A percentile compares a stretch with the other conserved stretches of the same genome.
Evolutionary conservation across 495 filamentous ascomycete species (phyloP).

Genomic region (Sabuloglossum arenarium): DNA sequence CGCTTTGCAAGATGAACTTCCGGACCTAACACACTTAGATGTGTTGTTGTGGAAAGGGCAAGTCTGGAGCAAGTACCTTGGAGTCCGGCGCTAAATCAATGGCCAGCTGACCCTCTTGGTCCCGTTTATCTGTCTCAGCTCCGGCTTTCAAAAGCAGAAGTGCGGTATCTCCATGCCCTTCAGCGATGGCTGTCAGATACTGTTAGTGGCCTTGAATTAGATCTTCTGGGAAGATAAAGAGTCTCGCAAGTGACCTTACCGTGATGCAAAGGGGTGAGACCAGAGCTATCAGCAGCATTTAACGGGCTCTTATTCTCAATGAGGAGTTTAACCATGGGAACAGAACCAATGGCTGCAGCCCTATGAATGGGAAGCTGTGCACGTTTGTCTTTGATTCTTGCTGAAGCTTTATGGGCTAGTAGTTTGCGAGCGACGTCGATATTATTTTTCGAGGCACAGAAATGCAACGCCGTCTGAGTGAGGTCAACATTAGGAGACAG

Average conservation of each 20-base stretch:
- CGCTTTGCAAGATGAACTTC: constrained; percentile 57
- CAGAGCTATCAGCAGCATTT: constrained; percentile 68
- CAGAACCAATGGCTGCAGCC: constrained; percentile 72
- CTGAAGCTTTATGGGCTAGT: constrained; percentile 52
- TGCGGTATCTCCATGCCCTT: constrained; percentile 84
- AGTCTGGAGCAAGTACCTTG: constrained; percentile 25
- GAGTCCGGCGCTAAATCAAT: constrained; percentile 71
- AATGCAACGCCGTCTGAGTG: constrained; percentile 65
- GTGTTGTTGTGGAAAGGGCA: neutral
- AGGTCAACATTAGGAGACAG: neutral
- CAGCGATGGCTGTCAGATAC: constrained; percentile 34
- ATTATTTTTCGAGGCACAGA: constrained; percentile 74
- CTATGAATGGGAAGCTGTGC: constrained; percentile 77
- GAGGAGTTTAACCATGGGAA: constrained; percentile 65
- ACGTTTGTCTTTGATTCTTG: constrained; percentile 65
- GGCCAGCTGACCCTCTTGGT: constrained; percentile 47
- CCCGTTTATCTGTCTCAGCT: constrained; percentile 61
- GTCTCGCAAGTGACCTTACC: constrained; percentile 15
- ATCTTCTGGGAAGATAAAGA: neutral
- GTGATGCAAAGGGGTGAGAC: constrained; percentile 81
- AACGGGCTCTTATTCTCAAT: constrained; percentile 63
- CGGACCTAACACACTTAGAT: constrained; percentile 27
- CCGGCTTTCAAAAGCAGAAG: constrained; percentile 64
- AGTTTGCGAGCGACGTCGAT: constrained; percentile 62
- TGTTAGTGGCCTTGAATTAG: neutral